phyloP scores from a whole-genome alignment of 2,329 filamentous ascomycete species.

The Acrocalymma vagum region DNA sequence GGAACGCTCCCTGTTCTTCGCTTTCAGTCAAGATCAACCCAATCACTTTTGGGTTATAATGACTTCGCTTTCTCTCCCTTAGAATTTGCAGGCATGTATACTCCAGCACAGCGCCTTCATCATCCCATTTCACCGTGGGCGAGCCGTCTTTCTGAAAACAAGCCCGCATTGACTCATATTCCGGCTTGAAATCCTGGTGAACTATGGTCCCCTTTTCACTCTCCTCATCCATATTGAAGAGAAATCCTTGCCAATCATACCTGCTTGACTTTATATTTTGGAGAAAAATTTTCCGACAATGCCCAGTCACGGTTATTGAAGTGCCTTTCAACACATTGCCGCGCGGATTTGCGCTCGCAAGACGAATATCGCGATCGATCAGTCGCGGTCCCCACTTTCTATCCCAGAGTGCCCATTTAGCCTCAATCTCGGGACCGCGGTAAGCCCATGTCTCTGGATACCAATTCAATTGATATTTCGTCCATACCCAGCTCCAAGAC shows the following conservation, averaged over 20 bases:
- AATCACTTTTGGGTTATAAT: neutral
- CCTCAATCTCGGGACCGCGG: conserved; percentile 1
- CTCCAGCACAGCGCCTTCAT: neutral
- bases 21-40: too few relatives aligned
- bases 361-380: neutral
- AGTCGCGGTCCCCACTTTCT: conserved; percentile 1
- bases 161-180: neutral
- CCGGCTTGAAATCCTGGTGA: neutral
- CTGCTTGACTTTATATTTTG: neutral
- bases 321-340: neutral
- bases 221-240: neutral
- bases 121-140: neutral
- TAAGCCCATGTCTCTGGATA: conserved; percentile 66
- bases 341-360: neutral
- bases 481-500: conserved; percentile 14
- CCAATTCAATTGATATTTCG: conserved; percentile 45
- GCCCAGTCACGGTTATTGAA: neutral
- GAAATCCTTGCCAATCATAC: neutral
- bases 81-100: conserved; percentile 1
- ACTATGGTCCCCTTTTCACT: neutral
- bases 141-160: neutral
- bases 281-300: neutral
- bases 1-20: too few relatives aligned
- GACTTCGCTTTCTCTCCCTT: conserved; percentile 1
- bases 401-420: neutral